Evolutionary conservation across 2,329 filamentous ascomycete genomes (phyloP).

Genomic region (Harringtonia lauricola): DNA sequence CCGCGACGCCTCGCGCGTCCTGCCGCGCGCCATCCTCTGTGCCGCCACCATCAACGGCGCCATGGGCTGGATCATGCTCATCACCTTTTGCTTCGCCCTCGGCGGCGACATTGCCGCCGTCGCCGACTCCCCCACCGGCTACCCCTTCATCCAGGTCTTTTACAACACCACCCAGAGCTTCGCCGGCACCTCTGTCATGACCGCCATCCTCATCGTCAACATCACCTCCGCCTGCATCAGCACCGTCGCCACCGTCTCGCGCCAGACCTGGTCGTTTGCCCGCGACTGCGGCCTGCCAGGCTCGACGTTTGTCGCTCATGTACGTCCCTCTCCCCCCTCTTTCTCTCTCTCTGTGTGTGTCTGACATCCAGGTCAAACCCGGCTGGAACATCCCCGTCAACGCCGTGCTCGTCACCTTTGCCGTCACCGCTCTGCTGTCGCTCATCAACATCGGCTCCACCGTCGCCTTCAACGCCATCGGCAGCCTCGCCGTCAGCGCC

Average conservation of each 20-base stretch:
- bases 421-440: conserved; percentile 29
- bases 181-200: conserved; percentile 38
- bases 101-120: conserved; percentile 17
- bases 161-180: conserved; percentile 35
- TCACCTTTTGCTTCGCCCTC: conserved; percentile 26
- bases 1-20: conserved; percentile 19
- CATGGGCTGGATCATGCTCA: conserved; percentile 24
- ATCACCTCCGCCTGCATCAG: conserved; percentile 37
- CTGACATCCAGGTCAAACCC: conserved; percentile 8
- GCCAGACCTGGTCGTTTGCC: conserved; percentile 45
- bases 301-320: conserved; percentile 25
- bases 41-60: conserved; percentile 21
- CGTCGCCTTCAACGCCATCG: conserved; percentile 40
- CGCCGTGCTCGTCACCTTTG: conserved; percentile 35
- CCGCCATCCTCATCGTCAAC: conserved; percentile 35
- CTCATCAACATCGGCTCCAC: conserved; percentile 41
- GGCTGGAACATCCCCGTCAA: conserved; percentile 27
- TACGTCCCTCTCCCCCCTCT: conserved; percentile 6
- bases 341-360: background rate
- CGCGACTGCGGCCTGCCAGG: conserved; percentile 32
- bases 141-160: conserved; percentile 50
- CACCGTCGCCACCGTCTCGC: conserved; percentile 45
- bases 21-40: conserved; percentile 26
- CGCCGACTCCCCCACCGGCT: conserved; percentile 29
- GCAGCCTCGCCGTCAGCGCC: conserved; percentile 37